Base-by-base conservation (phyloP, 345 rosid species). In the Bruguiera gymnorhiza region DNA sequence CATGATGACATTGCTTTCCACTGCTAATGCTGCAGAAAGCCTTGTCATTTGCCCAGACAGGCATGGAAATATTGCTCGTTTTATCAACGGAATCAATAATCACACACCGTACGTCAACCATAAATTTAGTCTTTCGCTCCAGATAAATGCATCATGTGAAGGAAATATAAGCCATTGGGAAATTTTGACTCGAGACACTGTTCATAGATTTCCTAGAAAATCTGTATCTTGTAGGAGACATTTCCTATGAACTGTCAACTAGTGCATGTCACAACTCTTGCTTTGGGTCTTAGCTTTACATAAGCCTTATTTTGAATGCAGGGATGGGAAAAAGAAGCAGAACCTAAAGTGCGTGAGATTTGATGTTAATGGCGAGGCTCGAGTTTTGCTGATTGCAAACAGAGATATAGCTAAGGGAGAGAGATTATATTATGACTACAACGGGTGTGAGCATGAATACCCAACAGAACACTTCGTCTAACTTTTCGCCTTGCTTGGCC, bases 321-420 rank as follows among this genome's bases (percentile, higher is more conserved):
- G 80, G 62, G 76, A 76, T 9, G 80, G 80, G 26, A 76, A 24
- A 27, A 76, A 52, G 80, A 76, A 76, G 72, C 80, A 76, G 80
- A 76, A 76, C 66, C 69, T 76, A 4, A 76, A 76, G 59, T 76
- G 80, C 57, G 80, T 72, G 65, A 71, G 80, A 59, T 76, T 60
- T 31, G 67, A 31, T 30, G 73, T 76, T 2, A 29, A 76, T 63
- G 80, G 80, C 5, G 70, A 71, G 31, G 57, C 76, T 46, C 66
- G 80, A 36, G 76, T 72, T 56, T 64, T 76, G 73, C 69, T 76
- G 68, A 63, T 76, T 67, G 73, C 80, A 8, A 76, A 67, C 52
- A 56, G 80, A 68, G 80, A 76, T 48, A 76, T 76, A 56, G 21
- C 63, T 2, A 76, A 68, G 66, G 80, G 80, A 15, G 80, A 76